These are phyloP conservation scores for Fusarium agapanthi DNA, from an alignment of 2,329 filamentous ascomycete genomes.

Conservation along the genomic window DNA sequence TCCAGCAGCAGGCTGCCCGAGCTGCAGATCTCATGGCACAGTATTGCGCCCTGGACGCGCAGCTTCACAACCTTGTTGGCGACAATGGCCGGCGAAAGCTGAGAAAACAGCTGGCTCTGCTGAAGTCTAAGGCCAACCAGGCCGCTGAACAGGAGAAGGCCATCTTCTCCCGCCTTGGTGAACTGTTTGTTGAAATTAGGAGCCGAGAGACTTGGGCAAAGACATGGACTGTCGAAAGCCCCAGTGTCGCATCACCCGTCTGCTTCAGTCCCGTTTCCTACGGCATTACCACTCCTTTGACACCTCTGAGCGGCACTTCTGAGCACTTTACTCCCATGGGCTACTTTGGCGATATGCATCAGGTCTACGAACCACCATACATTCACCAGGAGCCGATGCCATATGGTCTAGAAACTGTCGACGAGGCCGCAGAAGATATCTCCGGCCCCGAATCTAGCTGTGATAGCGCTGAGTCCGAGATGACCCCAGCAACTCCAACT, in stretches of 20 bases:
- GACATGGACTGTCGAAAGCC: slow-evolving; percentile 19
- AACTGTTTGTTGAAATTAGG: slow-evolving; percentile 60
- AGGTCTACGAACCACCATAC: not conserved
- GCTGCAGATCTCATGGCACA: slow-evolving; percentile 51
- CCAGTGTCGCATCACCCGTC: slow-evolving; percentile 11
- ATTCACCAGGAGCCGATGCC: not conserved
- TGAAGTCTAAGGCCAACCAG: slow-evolving; percentile 55
- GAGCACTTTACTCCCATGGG: slow-evolving; percentile 47
- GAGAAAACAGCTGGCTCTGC: slow-evolving; percentile 53
- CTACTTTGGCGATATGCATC: slow-evolving; percentile 25
- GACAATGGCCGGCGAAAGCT: slow-evolving; percentile 45
- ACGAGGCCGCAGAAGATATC: slow-evolving; percentile 36
- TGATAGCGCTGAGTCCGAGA: not conserved
- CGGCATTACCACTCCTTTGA: slow-evolving; percentile 25
- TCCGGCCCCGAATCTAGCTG: not conserved
- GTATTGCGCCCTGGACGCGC: slow-evolving; percentile 50
- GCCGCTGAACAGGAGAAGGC: slow-evolving; percentile 57
- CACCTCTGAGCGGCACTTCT: slow-evolving; percentile 41
- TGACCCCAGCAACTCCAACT: slow-evolving; percentile 4
- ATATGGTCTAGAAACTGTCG: slow-evolving; percentile 38
- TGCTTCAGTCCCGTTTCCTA: slow-evolving; percentile 24
- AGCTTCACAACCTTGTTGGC: slow-evolving; percentile 36
- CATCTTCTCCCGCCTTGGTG: slow-evolving; percentile 57
- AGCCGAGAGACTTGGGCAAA: slow-evolving; percentile 52
- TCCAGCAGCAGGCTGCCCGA: slow-evolving; percentile 52